These are phyloP conservation scores for Xylogone sp. DNA, from an alignment of 2,329 filamentous ascomycete genomes.

Conservation along the genomic window DNA sequence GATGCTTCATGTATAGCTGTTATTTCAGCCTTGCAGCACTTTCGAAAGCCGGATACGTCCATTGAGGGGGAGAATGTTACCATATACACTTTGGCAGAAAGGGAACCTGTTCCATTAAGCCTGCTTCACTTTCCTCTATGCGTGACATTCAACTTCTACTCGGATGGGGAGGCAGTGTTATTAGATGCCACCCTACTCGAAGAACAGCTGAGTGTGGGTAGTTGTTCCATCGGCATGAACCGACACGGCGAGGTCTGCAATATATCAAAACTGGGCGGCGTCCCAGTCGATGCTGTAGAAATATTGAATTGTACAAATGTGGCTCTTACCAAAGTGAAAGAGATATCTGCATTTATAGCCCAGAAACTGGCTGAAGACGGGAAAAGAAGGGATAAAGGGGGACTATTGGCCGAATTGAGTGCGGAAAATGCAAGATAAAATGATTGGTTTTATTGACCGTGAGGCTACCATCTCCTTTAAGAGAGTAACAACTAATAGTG, in stretches of 20 bases:
- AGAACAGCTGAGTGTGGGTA: slow-evolving; percentile 70
- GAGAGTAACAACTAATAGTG: neutral
- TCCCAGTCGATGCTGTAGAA: slow-evolving; percentile 72
- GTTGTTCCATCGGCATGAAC: slow-evolving; percentile 66
- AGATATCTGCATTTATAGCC: slow-evolving; percentile 72
- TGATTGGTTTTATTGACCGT: neutral
- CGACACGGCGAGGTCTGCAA: slow-evolving; percentile 28
- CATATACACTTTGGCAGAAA: slow-evolving; percentile 78
- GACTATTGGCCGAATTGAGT: slow-evolving; percentile 74
- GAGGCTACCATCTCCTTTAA: neutral
- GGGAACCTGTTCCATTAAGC: slow-evolving; percentile 84
- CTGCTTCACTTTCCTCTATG: slow-evolving; percentile 92
- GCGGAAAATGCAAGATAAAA: slow-evolving; percentile 72
- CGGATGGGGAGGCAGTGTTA: slow-evolving; percentile 45
- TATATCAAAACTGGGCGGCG: slow-evolving; percentile 82
- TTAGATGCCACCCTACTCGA: slow-evolving; percentile 71
- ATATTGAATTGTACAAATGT: slow-evolving; percentile 73
- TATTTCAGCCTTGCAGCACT: slow-evolving; percentile 85
- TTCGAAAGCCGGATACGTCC: slow-evolving; percentile 82
- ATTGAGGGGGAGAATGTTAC: slow-evolving; percentile 82
- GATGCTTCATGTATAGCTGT: slow-evolving; percentile 84
- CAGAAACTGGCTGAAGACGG: slow-evolving; percentile 71
- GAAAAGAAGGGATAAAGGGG: slow-evolving; percentile 73
- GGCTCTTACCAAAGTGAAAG: slow-evolving; percentile 76
- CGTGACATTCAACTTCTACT: slow-evolving; percentile 82